Base-by-base conservation (phyloP, 805 yeast species). In the Teunomyces tritomae region DNA sequence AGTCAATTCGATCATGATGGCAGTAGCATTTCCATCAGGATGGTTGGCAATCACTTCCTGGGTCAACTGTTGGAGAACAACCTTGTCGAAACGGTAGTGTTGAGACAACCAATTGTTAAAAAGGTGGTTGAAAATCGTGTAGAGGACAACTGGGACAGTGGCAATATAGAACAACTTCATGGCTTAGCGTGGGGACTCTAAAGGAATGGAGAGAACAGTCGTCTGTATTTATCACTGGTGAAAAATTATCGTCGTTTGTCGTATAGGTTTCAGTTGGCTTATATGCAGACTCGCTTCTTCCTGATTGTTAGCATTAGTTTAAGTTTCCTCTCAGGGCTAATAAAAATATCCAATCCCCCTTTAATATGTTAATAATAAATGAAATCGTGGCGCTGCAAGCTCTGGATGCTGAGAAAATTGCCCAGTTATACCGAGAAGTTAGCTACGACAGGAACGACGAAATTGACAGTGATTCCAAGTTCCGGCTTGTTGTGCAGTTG, bases 31-130 rank as follows among this genome's bases (percentile, higher is more conserved):
- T 0, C 75, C 77, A 32, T 80, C 82, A 39, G 83, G 77, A 52
- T 85, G 74, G 39, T 67, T 70, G 8, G 68, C 66, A 43, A 87
- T 63, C 4, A 80, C 83, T 27, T 74, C 78, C 55, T 78, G 71
- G 45, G 83, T 82, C 44, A 92, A 64, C 45, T 64, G 61, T 59
- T 83, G 85, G 50, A 92, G 67, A 5, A 74, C 78, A 5, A 67
- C 70, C 40, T 79, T 78, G 63, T 92, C 94, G 62, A 92, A 92
- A 39, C 83, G 74, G 67, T 79, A 92, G 58, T 77, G 71, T 11
- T 60, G 57, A 29, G 96, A 96, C 47, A 91, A 77, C 87, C 89
- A 85, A 17, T 80, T 74, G 57, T 70, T 62, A 67, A 72, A 82
- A 29, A 79, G 59, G 44, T 56, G 58, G 61, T 78, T 65, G 47